These are phyloP conservation scores for Ophiorrhiza pumila DNA, from an alignment of 257 asterid species.

Conservation along the genomic window DNA sequence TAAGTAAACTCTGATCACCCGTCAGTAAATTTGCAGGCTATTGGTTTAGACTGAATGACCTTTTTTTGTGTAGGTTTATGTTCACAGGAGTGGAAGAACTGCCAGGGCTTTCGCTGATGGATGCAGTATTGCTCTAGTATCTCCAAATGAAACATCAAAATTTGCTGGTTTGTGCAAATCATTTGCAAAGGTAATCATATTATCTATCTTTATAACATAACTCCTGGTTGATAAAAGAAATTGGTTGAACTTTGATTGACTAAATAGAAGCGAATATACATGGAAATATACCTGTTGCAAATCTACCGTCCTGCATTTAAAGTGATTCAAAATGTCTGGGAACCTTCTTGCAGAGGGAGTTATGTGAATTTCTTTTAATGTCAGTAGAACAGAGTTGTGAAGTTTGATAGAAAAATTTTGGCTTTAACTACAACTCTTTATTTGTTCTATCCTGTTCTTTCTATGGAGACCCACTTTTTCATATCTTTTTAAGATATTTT, in stretches of 20 bases:
- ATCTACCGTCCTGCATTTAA: neutral
- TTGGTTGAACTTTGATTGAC: neutral
- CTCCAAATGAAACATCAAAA: slow-evolving; percentile 87
- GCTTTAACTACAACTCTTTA: neutral
- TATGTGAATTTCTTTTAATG: neutral
- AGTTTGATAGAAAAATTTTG: neutral
- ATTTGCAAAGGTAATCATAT: slow-evolving; percentile 64
- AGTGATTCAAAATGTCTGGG: neutral
- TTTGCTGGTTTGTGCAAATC: slow-evolving; percentile 87
- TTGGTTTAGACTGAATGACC: slow-evolving; percentile 15
- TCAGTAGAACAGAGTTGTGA: neutral
- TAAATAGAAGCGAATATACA: neutral
- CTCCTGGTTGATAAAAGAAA: slow-evolving; percentile 1
- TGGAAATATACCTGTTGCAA: no score
- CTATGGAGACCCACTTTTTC: neutral
- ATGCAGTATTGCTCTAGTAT: slow-evolving; percentile 83
- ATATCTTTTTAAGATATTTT: neutral
- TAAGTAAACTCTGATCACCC: slow-evolving; percentile 22
- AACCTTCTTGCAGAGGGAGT: neutral
- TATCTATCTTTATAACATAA: neutral
- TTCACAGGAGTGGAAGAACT: slow-evolving; percentile 97
- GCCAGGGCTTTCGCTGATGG: slow-evolving; percentile 97
- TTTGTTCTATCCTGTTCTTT: no score
- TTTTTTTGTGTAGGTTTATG: slow-evolving; percentile 60
- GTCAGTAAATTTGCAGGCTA: neutral